Conservation (phyloP, 2,329 filamentous ascomycete species). For the Elsinoe australis region DNA sequence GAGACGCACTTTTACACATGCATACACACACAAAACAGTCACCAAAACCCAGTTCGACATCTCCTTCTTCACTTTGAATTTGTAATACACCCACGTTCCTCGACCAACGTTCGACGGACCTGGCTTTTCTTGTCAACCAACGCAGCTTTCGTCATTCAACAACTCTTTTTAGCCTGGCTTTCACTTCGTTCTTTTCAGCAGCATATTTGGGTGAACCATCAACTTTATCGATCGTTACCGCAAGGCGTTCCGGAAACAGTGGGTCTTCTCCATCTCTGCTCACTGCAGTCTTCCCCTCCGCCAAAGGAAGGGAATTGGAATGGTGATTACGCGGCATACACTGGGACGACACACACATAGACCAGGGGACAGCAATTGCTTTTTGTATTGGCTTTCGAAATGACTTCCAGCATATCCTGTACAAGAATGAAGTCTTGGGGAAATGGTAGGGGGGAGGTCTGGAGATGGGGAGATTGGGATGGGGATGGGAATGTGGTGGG, state of each 20-base stretch:
- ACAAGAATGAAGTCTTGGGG: neutral
- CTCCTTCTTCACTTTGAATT: constrained; percentile 1
- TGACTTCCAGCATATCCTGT: neutral
- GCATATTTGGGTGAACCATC: constrained; percentile 7
- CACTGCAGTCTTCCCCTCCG: neutral
- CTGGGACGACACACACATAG: constrained; percentile 2
- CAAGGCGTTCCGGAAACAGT: constrained; percentile 6
- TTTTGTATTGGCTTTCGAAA: too few relatives aligned
- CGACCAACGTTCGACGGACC: constrained; percentile 3
- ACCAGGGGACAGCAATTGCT: neutral
- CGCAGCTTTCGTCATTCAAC: too few relatives aligned
- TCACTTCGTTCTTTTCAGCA: neutral
- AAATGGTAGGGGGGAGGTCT: neutral
- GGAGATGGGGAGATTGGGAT: neutral
- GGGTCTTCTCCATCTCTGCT: neutral
- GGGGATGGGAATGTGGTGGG: neutral
- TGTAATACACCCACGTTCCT: constrained; percentile 6
- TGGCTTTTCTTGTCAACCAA: too few relatives aligned
- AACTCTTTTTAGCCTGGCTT: constrained; percentile 7
- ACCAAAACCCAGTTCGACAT: neutral
- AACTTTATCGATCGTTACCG: constrained; percentile 12
- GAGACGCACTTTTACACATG: neutral
- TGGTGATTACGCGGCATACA: constrained; percentile 5
- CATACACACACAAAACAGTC: neutral
- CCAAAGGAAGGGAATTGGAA: neutral